phyloP scores from a whole-genome alignment of 805 yeast species.

The Candida ortonii region DNA sequence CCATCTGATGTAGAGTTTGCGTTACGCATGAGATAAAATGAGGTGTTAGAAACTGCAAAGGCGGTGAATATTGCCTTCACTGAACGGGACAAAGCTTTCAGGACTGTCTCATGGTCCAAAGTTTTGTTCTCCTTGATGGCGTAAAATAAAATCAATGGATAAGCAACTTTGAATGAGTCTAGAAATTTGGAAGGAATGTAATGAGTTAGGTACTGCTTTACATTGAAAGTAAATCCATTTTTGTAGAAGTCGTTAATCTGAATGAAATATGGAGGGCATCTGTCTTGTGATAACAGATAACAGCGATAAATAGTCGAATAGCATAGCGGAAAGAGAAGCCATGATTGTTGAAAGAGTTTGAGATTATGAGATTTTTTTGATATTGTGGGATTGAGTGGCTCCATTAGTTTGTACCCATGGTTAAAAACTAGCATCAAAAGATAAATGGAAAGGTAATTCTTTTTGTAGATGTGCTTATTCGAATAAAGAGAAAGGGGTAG shows the following conservation, averaged over 20 bases:
- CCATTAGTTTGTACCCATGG: slow-evolving; percentile 20
- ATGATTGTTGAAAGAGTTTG: slow-evolving; percentile 14
- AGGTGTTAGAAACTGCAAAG: slow-evolving; percentile 9
- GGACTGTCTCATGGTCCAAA: slow-evolving; percentile 9
- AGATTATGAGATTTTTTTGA: slow-evolving; percentile 7
- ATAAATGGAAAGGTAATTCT: slow-evolving; percentile 20
- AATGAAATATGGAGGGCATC: slow-evolving; percentile 20
- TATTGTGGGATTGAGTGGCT: slow-evolving; percentile 8
- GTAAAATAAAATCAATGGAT: slow-evolving; percentile 13
- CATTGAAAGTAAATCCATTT: slow-evolving; percentile 1
- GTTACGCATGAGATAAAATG: slow-evolving; percentile 3
- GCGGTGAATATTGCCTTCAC: slow-evolving; percentile 13
- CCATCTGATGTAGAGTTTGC: background rate
- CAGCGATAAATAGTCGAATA: slow-evolving; percentile 18
- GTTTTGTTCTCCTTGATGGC: slow-evolving; percentile 3
- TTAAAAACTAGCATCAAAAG: slow-evolving; percentile 15
- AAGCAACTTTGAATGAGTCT: slow-evolving; percentile 13
- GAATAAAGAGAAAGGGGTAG: slow-evolving; percentile 17
- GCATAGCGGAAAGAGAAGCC: slow-evolving; percentile 23
- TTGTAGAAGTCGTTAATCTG: slow-evolving; percentile 9
- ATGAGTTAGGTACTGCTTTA: background rate
- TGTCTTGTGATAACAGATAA: slow-evolving; percentile 9
- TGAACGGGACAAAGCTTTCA: slow-evolving; percentile 8
- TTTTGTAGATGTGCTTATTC: slow-evolving; percentile 11
- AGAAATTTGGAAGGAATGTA: slow-evolving; percentile 13